Evolutionary conservation across 305 asterid genomes (phyloP), one percentile per base, ranked within the genome.

Genomic region (Fraxinus xanthoxyloides): DNA sequence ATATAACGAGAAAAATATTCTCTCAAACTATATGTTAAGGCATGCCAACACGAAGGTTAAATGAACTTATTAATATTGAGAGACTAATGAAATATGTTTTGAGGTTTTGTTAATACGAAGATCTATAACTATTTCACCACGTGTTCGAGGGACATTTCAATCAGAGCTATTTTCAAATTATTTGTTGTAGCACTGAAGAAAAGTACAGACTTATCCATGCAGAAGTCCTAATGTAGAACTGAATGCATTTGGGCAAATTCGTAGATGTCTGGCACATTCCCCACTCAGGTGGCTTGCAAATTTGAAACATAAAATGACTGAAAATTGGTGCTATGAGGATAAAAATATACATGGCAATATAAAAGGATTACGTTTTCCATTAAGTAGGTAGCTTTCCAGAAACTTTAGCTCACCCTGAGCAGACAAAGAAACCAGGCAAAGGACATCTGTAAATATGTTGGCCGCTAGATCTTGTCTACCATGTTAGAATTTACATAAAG

Each of bases 381-480:
- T 35, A 65, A 63, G 2, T 74, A 77, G 73, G 28, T 78, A 76
- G 73, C 86, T 80, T 80, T 78, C 56, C 35, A 30, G 56, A 32
- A 48, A 43, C 77, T 79, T 59, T 77, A 67, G 79, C 80, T 76
- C 67, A 65, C 19, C 77, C 46, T 70, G 73, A 61, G 79, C 81
- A 69, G 30, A 85, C 84, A 83, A 76, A 77, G 76, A 87, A n/a
- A 81, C 46, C 77, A 85, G 72, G 65, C 81, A 76, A 46, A 43
- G 75, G 54, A 74, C 85, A 84, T 76, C 54, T 83, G 77, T 56
- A 80, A 77, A 78, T 77, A 32, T 80, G 82, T 54, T 84, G 79
- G 81, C 78, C 87, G 84, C 85, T 80, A 83, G 54, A 85, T 54
- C 82, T 76, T 78, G 86, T 83, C 90, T 65, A 82, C 82, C 85